These are phyloP conservation scores for Chrysosporium keratinophilum DNA, from an alignment of 2,329 filamentous ascomycete genomes.

Conservation along the genomic window DNA sequence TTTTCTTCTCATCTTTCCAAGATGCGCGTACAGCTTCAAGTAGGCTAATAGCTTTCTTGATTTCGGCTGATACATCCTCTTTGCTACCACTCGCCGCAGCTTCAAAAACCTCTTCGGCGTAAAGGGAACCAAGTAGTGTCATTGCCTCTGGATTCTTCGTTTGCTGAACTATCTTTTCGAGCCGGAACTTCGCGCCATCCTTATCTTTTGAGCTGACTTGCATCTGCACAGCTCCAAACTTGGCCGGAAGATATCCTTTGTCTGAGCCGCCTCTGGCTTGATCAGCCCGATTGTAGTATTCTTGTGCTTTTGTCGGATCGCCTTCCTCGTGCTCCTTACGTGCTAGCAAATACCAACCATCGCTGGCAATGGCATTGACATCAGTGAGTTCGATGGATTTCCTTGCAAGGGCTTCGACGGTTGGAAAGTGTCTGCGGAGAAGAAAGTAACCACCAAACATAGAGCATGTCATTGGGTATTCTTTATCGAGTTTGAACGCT, in stretches of 20 bases:
- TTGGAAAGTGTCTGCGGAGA: conserved; percentile 65
- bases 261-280: conserved; percentile 87
- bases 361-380: conserved; percentile 90
- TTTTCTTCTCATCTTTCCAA: conserved; percentile 91
- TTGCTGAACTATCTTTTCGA: conserved; percentile 89
- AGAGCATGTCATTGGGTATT: conserved; percentile 77
- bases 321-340: conserved; percentile 80
- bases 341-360: conserved; percentile 92
- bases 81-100: conserved; percentile 67
- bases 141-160: conserved; percentile 78
- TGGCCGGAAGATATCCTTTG: conserved; percentile 81
- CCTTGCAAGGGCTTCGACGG: conserved; percentile 76
- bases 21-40: conserved; percentile 74
- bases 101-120: conserved; percentile 87
- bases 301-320: conserved; percentile 62
- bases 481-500: conserved; percentile 86
- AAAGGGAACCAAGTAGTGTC: conserved; percentile 80
- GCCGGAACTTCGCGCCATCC: conserved; percentile 80
- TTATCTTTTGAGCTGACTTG: conserved; percentile 74
- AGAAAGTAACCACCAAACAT: conserved; percentile 88
- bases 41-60: conserved; percentile 74
- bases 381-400: conserved; percentile 94
- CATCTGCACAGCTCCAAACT: conserved; percentile 86
- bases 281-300: conserved; percentile 84
- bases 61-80: conserved; percentile 77